These are phyloP conservation scores for Omphalea diandra DNA, from an alignment of 441 rosid genomes.

Conservation along the genomic window DNA sequence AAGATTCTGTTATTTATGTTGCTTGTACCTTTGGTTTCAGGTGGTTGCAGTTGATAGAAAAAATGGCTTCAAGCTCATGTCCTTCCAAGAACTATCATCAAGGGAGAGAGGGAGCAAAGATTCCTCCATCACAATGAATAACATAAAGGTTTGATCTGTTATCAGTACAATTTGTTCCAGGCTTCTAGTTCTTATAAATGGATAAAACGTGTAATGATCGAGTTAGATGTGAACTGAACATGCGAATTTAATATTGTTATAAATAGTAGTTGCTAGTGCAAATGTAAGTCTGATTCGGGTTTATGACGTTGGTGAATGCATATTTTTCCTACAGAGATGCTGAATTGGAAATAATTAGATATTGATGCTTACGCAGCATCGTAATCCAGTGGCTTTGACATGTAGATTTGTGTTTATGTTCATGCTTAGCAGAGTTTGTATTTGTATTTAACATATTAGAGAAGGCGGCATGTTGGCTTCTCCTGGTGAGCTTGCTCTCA, in stretches of 20 bases:
- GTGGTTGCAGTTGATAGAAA: constrained; percentile 86
- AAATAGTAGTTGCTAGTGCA: background rate
- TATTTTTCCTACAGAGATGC: background rate
- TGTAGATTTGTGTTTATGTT: background rate
- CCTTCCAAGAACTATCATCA: constrained; percentile 90
- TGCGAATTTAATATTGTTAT: constrained; percentile 1
- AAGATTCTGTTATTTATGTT: constrained; percentile 14
- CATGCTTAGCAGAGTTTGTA: background rate
- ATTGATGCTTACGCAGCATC: background rate
- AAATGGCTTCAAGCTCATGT: constrained; percentile 73
- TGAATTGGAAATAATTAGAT: background rate
- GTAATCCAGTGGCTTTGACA: background rate
- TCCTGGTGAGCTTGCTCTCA: background rate
- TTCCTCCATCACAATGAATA: constrained; percentile 48
- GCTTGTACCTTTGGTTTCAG: constrained; percentile 36
- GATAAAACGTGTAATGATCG: constrained; percentile 15
- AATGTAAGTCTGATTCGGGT: background rate
- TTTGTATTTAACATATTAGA: background rate
- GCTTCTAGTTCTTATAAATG: background rate
- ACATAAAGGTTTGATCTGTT: constrained; percentile 57
- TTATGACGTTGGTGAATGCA: background rate
- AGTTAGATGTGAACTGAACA: constrained; percentile 9
- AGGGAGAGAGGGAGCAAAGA: constrained; percentile 86
- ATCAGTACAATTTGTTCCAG: constrained; percentile 8
- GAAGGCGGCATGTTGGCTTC: background rate